Conservation (phyloP, 2,329 filamentous ascomycete species). For the Hypoxylon sp. region DNA sequence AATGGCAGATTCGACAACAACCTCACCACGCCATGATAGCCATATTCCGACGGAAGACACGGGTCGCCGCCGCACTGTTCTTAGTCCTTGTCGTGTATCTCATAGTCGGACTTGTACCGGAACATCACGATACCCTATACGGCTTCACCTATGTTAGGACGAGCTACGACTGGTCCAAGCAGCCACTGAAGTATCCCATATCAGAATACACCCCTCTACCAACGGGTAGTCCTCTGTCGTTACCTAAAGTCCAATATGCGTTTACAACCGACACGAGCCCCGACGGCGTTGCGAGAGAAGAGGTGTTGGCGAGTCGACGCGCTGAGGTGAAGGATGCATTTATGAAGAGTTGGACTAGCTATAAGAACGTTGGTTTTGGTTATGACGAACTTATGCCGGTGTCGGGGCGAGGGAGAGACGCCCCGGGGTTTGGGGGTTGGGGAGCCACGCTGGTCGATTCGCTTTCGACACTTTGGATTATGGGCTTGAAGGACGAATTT, state of each 20-base stretch:
- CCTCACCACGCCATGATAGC: constrained; percentile 47
- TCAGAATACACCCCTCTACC: constrained; percentile 50
- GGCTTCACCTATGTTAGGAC: constrained; percentile 51
- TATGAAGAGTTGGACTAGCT: constrained; percentile 64
- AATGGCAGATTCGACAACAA: constrained; percentile 48
- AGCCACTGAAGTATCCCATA: constrained; percentile 48
- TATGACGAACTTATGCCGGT: constrained; percentile 53
- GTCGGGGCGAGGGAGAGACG: constrained; percentile 49
- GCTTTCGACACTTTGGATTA: constrained; percentile 74
- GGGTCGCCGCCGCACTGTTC: constrained; percentile 41
- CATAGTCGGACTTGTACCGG: constrained; percentile 50
- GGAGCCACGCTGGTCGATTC: constrained; percentile 73
- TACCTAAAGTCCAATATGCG: constrained; percentile 52
- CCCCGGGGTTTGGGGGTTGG: constrained; percentile 56
- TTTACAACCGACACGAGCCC: constrained; percentile 50
- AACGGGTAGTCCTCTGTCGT: constrained; percentile 45
- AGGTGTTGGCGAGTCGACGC: constrained; percentile 50
- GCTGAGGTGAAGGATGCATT: constrained; percentile 61
- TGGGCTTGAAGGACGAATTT: constrained; percentile 72
- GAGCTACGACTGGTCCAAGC: constrained; percentile 54
- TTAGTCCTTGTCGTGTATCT: constrained; percentile 49
- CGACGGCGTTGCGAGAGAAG: constrained; percentile 47
- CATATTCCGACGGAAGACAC: constrained; percentile 50
- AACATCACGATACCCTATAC: constrained; percentile 47
- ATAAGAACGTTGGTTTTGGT: constrained; percentile 57